phyloP scores from a whole-genome alignment of 306 rosid species.

The Rosa lucieae region DNA sequence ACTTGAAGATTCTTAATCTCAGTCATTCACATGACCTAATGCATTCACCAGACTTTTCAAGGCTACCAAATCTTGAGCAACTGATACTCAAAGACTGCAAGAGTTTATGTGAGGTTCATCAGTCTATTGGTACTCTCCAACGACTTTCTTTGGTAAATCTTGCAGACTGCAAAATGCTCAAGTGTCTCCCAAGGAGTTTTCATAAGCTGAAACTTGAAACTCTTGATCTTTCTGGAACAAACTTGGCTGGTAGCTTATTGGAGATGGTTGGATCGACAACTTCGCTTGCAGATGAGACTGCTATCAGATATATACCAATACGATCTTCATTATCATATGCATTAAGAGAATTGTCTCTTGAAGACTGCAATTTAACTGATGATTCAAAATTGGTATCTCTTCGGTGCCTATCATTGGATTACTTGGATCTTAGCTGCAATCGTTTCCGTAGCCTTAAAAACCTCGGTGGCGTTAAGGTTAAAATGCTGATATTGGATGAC shows the following conservation, averaged over 20 bases:
- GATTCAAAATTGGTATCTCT: too few species aligned
- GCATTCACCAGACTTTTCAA: slow-evolving; percentile 34
- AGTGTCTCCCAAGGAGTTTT: slow-evolving; percentile 22
- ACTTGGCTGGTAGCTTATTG: slow-evolving; percentile 27
- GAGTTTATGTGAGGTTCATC: slow-evolving; percentile 12
- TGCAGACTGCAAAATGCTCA: slow-evolving; percentile 24
- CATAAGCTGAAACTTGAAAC: slow-evolving; percentile 28
- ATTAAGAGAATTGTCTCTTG: too few species aligned
- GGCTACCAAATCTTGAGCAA: slow-evolving; percentile 41
- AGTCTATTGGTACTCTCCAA: slow-evolving; percentile 19
- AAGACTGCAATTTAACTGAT: slow-evolving; percentile 15
- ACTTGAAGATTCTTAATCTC: slow-evolving; percentile 35
- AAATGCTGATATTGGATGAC: too few species aligned
- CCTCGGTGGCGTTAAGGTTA: too few species aligned
- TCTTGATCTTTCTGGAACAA: slow-evolving; percentile 32
- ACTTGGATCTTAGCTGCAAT: too few species aligned
- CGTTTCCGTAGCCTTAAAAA: too few species aligned
- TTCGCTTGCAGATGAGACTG: slow-evolving; percentile 24
- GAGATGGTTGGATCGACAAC: slow-evolving; percentile 33
- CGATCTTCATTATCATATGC: too few species aligned
- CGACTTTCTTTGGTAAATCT: slow-evolving; percentile 28
- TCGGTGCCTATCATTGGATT: too few species aligned
- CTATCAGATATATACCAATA: slow-evolving; percentile 11
- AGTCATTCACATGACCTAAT: slow-evolving; percentile 34
- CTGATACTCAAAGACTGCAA: slow-evolving; percentile 28